Evolutionary conservation across 2,329 filamentous ascomycete species (phyloP).

Genomic region (Dactylella cylindrospora): DNA sequence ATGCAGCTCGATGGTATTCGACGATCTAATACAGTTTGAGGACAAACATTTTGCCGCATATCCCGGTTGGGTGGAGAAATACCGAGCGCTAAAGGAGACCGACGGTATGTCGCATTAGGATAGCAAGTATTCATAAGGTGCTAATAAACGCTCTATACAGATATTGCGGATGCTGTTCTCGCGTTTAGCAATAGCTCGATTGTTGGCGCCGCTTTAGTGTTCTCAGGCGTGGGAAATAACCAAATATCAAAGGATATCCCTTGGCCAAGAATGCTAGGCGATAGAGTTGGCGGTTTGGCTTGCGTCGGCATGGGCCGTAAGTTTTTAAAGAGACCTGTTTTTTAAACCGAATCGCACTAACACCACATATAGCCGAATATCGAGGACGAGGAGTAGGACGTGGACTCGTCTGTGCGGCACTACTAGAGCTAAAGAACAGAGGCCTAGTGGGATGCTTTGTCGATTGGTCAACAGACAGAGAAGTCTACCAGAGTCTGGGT

Average conservation of each 20-base stretch:
- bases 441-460: conserved; percentile 49
- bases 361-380: conserved; percentile 43
- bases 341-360: conserved; percentile 4
- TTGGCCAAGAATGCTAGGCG: conserved; percentile 49
- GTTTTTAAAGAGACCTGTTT: conserved; percentile 11
- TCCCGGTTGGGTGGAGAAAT: conserved; percentile 50
- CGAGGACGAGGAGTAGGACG: conserved; percentile 47
- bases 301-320: conserved; percentile 49
- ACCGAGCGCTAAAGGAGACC: conserved; percentile 46
- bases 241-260: conserved; percentile 49
- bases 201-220: conserved; percentile 49
- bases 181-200: conserved; percentile 47
- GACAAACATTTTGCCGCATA: conserved; percentile 48
- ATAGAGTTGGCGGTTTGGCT: conserved; percentile 48
- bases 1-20: conserved; percentile 47
- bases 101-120: conserved; percentile 35
- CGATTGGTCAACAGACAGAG: conserved; percentile 47
- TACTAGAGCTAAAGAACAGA: conserved; percentile 48
- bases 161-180: conserved; percentile 49
- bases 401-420: conserved; percentile 49
- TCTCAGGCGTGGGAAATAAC: conserved; percentile 48
- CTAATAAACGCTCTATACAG: conserved; percentile 3
- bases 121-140: not conserved
- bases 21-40: conserved; percentile 48
- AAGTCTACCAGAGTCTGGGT: conserved; percentile 41